Evolutionary conservation across 164 flowering plant species (phyloP).

Genomic region (Sedum album): DNA sequence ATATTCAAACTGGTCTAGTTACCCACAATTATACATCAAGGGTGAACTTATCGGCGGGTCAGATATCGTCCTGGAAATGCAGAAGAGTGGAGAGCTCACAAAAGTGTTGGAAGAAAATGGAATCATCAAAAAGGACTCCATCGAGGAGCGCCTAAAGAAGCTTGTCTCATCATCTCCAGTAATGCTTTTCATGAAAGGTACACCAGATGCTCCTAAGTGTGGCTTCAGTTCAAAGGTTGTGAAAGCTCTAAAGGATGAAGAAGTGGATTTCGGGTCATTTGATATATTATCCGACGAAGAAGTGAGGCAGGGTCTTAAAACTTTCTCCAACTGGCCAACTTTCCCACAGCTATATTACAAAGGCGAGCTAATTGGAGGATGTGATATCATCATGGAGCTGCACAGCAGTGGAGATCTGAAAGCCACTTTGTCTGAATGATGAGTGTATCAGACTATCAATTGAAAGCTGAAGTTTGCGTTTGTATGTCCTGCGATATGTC

Average conservation of each 20-base stretch:
- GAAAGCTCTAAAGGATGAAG: not conserved
- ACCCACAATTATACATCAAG: not conserved
- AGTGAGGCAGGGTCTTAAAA: constrained; percentile 4
- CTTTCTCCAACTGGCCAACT: constrained; percentile 3
- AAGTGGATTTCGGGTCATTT: constrained; percentile 1
- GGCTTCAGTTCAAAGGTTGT: constrained; percentile 1
- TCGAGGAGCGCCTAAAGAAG: not conserved
- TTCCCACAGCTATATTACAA: constrained; percentile 1
- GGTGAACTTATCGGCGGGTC: constrained; percentile 21
- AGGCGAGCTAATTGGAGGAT: not conserved
- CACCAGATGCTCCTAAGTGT: not conserved
- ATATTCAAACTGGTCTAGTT: not conserved
- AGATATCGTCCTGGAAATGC: constrained; percentile 87
- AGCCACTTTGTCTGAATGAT: not conserved
- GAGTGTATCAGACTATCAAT: no score
- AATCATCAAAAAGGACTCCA: constrained; percentile 15
- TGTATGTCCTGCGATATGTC: no score
- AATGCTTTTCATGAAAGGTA: constrained; percentile 88
- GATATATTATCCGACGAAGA: constrained; percentile 3
- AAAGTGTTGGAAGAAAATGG: constrained; percentile 62
- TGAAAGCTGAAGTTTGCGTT: no score
- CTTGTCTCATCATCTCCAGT: not conserved
- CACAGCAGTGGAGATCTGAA: constrained; percentile 1
- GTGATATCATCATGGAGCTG: constrained; percentile 1
- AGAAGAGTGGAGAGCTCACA: constrained; percentile 58